Base-by-base conservation (phyloP, 345 rosid species). In the Salix dunnii region DNA sequence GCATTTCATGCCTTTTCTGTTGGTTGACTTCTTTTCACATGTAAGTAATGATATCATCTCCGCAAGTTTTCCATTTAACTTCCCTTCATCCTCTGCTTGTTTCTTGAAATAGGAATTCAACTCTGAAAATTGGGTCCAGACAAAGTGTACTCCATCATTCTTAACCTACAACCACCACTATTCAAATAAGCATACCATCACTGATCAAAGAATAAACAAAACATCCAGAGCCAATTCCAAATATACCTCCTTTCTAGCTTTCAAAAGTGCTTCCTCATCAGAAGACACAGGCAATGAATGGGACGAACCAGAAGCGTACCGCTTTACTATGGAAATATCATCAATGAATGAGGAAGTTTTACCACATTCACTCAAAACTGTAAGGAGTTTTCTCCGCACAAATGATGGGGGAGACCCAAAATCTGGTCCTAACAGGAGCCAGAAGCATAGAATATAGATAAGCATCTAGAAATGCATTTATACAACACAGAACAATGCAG, bases 41-140 rank as follows among this genome's bases (percentile, higher is more conserved):
- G 98, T 96, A 68, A 91, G 85, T 84, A 90, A 72, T 5, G 98
- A 84, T 77, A 89, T 89, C 90, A 91, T 84, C 85, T 91, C 93
- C 0, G 97, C 97, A 70, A 96, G 84, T 85, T 87, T 89, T 64
- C 83, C 83, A 73, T 88, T 91, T 46, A 96, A 78, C 66, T 88
- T 91, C 84, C 76, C 78, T 49, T 86, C 85, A 71, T 92, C 91
- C 65, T 82, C 86, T 3, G 86, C 94, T 84, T 92, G 91, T 72
- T 80, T 85, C 91, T 83, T 88, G 68, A 85, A 86, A 84, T 89
- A 89, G 60, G 83, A 81, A 83, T 91, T 83, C 82, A 96, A 62
- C 87, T 94, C 97, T 30, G 98, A 86, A 82, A 96, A 92, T 33
- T 92, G 98, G 60, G 94, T 84, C 99, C 98, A 94, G 48, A 96